These are phyloP conservation scores for Hymenoscyphus scutula DNA, from an alignment of 2,329 filamentous ascomycete genomes.

Conservation along the genomic window DNA sequence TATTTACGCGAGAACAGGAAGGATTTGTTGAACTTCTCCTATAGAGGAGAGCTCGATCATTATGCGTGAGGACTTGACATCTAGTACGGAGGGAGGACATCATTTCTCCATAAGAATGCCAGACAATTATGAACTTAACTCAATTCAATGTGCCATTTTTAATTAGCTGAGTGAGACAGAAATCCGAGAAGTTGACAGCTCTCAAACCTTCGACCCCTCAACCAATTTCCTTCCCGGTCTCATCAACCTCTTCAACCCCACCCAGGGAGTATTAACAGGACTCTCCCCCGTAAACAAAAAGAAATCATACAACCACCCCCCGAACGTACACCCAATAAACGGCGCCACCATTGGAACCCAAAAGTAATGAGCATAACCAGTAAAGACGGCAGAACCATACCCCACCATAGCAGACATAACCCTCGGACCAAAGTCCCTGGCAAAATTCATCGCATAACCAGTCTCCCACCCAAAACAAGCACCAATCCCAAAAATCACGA, in stretches of 20 bases:
- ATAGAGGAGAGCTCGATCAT: no score
- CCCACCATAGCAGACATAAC: conserved; percentile 65
- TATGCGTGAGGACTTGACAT: no score
- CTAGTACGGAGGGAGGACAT: no score
- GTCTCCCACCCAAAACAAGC: conserved; percentile 76
- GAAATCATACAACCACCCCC: conserved; percentile 65
- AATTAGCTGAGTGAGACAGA: no score
- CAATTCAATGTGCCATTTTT: no score
- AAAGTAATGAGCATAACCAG: conserved; percentile 67
- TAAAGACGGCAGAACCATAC: conserved; percentile 67
- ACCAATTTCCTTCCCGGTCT: conserved; percentile 5
- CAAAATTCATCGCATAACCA: conserved; percentile 72
- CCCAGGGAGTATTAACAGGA: conserved; percentile 35
- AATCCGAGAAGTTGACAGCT: no score
- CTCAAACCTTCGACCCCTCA: neutral
- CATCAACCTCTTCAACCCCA: conserved; percentile 29
- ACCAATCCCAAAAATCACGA: conserved; percentile 71
- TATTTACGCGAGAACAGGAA: no score
- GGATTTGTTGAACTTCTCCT: no score
- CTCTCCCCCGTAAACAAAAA: conserved; percentile 46
- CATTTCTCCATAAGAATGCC: no score
- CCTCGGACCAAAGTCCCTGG: conserved; percentile 67
- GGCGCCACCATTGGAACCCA: conserved; percentile 74
- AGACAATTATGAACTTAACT: no score
- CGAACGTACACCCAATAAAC: conserved; percentile 62